A percentile compares a stretch with the other conserved stretches of the same genome.
Conservation (phyloP, 441 rosid genomes). For the Adansonia madagascariensis region DNA sequence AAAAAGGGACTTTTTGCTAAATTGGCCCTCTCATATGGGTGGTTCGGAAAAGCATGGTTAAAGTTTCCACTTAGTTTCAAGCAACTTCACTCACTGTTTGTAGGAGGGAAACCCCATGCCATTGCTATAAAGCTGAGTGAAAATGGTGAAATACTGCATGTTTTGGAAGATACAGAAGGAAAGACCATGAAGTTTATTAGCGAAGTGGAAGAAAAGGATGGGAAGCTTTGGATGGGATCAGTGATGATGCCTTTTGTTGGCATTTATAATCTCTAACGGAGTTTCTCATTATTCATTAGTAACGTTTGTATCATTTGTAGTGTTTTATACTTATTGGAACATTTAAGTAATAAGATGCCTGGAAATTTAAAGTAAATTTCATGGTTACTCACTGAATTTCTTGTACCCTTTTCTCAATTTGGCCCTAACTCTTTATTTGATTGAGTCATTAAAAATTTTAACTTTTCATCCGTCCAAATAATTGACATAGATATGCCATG, state of each 20-base stretch:
- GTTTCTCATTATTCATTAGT: neutral
- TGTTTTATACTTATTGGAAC: neutral
- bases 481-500: no score
- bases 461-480: no score
- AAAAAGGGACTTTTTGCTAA: constrained; percentile 51
- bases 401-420: no score
- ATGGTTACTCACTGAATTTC: no score
- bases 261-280: constrained; percentile 37
- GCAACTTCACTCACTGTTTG: constrained; percentile 55
- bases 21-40: constrained; percentile 41
- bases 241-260: constrained; percentile 64
- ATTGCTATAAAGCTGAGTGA: constrained; percentile 61
- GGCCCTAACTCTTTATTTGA: no score
- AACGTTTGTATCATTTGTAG: neutral
- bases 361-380: neutral
- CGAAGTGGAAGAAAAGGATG: constrained; percentile 77
- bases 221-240: constrained; percentile 71
- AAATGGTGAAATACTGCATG: constrained; percentile 56
- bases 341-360: neutral
- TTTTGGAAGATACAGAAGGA: constrained; percentile 63
- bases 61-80: constrained; percentile 52
- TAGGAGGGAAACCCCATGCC: constrained; percentile 62
- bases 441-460: no score
- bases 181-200: constrained; percentile 60
- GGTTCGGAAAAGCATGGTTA: constrained; percentile 52